Evolutionary conservation across 2,329 filamentous ascomycete species (phyloP).

Genomic region (Penicillium oxalicum): DNA sequence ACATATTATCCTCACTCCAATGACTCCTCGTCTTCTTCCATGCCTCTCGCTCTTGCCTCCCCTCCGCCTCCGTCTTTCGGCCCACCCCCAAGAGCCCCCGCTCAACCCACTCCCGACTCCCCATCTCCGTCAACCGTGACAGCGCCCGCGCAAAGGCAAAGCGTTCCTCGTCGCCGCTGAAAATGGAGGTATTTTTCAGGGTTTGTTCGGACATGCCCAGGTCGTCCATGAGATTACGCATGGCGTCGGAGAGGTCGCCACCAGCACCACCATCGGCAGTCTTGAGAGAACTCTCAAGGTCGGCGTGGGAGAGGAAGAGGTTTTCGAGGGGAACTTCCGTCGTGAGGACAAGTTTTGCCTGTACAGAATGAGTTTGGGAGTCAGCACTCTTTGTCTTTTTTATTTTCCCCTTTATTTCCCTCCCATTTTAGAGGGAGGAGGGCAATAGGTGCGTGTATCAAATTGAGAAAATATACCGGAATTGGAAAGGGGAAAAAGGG

Average conservation of each 20-base stretch:
- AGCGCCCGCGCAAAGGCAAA: conserved; percentile 92
- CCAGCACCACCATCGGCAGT: conserved; percentile 38
- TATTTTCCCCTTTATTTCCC: too few relatives aligned
- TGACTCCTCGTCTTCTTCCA: conserved; percentile 46
- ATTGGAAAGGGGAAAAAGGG: background rate
- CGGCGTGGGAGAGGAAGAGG: conserved; percentile 72
- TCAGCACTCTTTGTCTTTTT: background rate
- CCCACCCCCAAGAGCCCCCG: conserved; percentile 53
- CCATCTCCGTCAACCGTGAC: conserved; percentile 84
- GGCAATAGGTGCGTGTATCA: too few relatives aligned
- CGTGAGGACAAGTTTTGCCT: conserved; percentile 93
- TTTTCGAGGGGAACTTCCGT: conserved; percentile 77
- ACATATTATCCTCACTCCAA: conserved; percentile 48
- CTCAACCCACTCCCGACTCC: conserved; percentile 91
- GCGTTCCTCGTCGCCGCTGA: conserved; percentile 89
- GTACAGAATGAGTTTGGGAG: conserved; percentile 17
- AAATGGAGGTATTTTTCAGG: conserved; percentile 79
- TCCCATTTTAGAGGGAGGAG: too few relatives aligned
- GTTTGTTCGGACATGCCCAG: conserved; percentile 76
- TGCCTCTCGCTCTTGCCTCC: conserved; percentile 42
- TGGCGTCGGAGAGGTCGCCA: conserved; percentile 57
- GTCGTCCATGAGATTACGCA: conserved; percentile 81
- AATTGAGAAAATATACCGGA: too few relatives aligned
- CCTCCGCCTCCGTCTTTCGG: conserved; percentile 36
- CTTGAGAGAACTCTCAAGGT: conserved; percentile 56